Percentiles rank a stretch among this genome's conserved stretches.
phyloP scores from a whole-genome alignment of 73 alveolate genomes.

The Diophrys appendiculata region DNA sequence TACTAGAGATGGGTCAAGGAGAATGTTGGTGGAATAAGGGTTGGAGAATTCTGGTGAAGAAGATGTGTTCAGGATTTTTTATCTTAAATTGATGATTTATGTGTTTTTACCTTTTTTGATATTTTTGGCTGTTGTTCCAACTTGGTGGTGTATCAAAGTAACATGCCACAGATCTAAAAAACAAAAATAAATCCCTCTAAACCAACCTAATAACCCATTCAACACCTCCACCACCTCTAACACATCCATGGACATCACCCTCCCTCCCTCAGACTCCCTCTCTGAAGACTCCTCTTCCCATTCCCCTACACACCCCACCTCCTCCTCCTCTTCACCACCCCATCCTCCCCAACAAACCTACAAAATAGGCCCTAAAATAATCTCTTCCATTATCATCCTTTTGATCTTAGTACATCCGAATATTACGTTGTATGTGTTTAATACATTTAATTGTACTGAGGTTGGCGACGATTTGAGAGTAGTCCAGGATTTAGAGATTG shows the following conservation, averaged over 20 bases:
- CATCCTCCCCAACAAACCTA: too few relatives aligned
- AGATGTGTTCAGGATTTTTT: conserved; percentile 26
- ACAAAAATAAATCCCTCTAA: too few relatives aligned
- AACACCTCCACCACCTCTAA: too few relatives aligned
- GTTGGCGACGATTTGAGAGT: conserved; percentile 46
- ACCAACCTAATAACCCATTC: too few relatives aligned
- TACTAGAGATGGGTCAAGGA: conserved; percentile 7
- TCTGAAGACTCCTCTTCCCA: too few relatives aligned
- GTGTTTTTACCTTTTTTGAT: conserved; percentile 50
- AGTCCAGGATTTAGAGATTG: conserved; percentile 23
- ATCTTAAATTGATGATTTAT: conserved; percentile 34
- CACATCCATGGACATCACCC: too few relatives aligned
- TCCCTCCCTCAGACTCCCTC: too few relatives aligned
- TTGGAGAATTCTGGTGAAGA: too few relatives aligned
- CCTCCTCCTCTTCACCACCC: too few relatives aligned
- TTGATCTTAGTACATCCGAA: conserved; percentile 62
- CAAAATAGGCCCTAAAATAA: too few relatives aligned
- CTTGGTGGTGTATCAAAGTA: conserved; percentile 30
- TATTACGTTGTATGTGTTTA: conserved; percentile 55
- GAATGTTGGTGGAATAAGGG: too few relatives aligned
- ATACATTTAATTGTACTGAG: conserved; percentile 51
- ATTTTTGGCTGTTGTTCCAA: neutral
- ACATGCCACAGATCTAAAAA: neutral
- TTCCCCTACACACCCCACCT: too few relatives aligned
- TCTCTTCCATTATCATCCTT: conserved; percentile 48